Percentiles rank a stretch among this genome's conserved stretches.
Evolutionary conservation across 257 asterid genomes (phyloP).

Genomic region (Solanum phureja): DNA sequence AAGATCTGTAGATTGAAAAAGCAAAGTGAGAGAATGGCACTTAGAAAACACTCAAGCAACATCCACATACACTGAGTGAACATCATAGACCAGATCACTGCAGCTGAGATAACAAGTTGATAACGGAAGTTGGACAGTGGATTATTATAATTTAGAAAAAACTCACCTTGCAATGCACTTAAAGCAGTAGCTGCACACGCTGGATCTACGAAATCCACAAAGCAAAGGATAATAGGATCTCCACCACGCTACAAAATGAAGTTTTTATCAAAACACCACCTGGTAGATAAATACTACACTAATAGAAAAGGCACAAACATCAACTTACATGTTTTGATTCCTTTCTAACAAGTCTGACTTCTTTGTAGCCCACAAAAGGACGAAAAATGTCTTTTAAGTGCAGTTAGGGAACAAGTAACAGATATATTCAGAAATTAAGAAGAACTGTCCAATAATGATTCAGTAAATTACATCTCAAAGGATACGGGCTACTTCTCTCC

Average conservation of each 20-base stretch:
- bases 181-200: slow-evolving; percentile 59
- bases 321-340: slow-evolving; percentile 39
- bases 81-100: not conserved
- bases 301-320: not conserved
- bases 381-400: slow-evolving; percentile 36
- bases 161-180: slow-evolving; percentile 45
- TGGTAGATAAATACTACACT: not conserved
- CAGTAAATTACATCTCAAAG: slow-evolving; percentile 4
- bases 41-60: not conserved
- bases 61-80: not conserved
- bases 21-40: not conserved
- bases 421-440: not conserved
- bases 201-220: slow-evolving; percentile 43
- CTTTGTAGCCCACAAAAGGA: slow-evolving; percentile 52
- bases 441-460: not conserved
- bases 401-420: slow-evolving; percentile 12
- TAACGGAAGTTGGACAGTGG: not conserved
- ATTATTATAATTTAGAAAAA: not conserved
- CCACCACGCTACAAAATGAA: slow-evolving; percentile 39
- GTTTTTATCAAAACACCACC: not conserved
- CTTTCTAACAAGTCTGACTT: slow-evolving; percentile 49
- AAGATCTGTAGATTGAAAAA: not conserved
- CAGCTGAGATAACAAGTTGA: not conserved
- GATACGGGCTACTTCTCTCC: slow-evolving; percentile 59
- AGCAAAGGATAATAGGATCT: slow-evolving; percentile 41